These are phyloP conservation scores for Diaporthe ilicicola DNA, from an alignment of 2,329 filamentous ascomycete genomes.

Conservation along the genomic window DNA sequence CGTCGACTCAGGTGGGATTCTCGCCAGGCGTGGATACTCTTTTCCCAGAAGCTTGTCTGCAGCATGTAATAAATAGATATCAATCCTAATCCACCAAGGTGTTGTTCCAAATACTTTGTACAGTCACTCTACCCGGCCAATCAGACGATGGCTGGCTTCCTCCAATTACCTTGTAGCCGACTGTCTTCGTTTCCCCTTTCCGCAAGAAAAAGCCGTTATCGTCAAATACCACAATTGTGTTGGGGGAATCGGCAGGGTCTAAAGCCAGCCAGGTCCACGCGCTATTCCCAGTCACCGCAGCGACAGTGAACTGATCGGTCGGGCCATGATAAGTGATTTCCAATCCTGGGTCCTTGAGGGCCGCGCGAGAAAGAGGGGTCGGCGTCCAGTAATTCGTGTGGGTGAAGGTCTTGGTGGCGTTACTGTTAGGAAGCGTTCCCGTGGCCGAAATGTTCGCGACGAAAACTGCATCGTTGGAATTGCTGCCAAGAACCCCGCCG, in stretches of 20 bases:
- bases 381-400: conserved; percentile 62
- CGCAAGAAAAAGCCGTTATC: conserved; percentile 61
- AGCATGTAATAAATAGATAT: too few species aligned
- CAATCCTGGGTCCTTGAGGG: conserved; percentile 58
- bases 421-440: conserved; percentile 56
- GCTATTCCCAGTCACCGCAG: conserved; percentile 56
- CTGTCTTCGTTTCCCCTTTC: conserved; percentile 51
- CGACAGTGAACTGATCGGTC: conserved; percentile 52
- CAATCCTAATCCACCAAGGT: conserved; percentile 31
- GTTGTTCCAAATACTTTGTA: conserved; percentile 61
- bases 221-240: conserved; percentile 59
- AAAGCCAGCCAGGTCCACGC: conserved; percentile 64
- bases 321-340: conserved; percentile 37
- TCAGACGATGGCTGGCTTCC: conserved; percentile 37
- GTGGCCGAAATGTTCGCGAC: conserved; percentile 51
- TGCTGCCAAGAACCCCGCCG: conserved; percentile 13
- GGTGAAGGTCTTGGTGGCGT: conserved; percentile 49
- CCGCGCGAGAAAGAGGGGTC: conserved; percentile 52
- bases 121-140: conserved; percentile 54
- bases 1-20: not conserved
- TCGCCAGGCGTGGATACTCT: not conserved
- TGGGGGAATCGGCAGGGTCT: conserved; percentile 47
- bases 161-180: conserved; percentile 55
- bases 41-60: not conserved
- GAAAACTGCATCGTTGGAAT: conserved; percentile 39